Base-by-base conservation (phyloP, 1,139 yeast genomes). In the Arxiozyma telluris region DNA sequence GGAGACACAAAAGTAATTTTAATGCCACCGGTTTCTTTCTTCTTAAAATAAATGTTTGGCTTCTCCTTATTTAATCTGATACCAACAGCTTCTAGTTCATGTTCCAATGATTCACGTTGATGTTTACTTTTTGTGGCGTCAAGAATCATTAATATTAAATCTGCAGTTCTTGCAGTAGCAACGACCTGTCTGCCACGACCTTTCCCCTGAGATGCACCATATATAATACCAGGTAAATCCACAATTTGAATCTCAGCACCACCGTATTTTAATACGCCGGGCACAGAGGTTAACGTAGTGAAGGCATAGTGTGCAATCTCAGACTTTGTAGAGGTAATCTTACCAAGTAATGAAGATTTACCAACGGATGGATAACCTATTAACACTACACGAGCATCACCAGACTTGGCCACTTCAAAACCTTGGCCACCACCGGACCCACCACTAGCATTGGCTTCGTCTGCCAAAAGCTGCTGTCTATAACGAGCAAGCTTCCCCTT, bases 351-450 rank as follows among this genome's bases (percentile, higher is more conserved):
- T 1, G 96, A 88, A 1, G 97, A 90, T 68, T 93, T 93, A 70
- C 98, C 98, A 27, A 93, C 98, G 3, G 97, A 90, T 12, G 98
- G 98, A 70, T 91, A 93, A 51, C 98, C 98, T 71, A 93, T 91
- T 54, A 93, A 76, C 20, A 95, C 95, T 1, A 89, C 96, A 60
- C 98, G 78, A 0, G 98, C 98, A 75, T 91, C 97, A 34, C 98
- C 98, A 41, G 94, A 87, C 68, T 93, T 93, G 53, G 91, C 83
- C 4, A 93, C 97, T 71, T 93, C 98, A 68, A 93, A 93, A 0
- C 98, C 98, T 61, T 86, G 88, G 4, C 97, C 94, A 5, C 74
- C 79, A 23, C 86, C 84, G 11, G 87, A 83, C 20, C 52, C 48
- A 46, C 65, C 62, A 12, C 87, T 77, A n/a, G 9, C 87, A 76